Conservation (phyloP, 257 asterid genomes). For the Ocimum tenuiflorum region DNA sequence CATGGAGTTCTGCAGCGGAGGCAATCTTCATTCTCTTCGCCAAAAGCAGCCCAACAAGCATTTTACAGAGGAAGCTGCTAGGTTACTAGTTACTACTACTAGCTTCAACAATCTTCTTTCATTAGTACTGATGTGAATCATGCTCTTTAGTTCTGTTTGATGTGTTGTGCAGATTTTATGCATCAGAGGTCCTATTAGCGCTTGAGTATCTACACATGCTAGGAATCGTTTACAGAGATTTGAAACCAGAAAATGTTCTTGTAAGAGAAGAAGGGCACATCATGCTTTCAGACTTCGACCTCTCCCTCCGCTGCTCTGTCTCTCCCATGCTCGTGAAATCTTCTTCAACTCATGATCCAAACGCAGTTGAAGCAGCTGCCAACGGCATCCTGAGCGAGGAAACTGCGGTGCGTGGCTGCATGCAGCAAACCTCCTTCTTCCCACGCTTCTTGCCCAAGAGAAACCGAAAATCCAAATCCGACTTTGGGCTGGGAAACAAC, state of each 20-base stretch:
- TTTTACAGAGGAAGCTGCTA: constrained; percentile 78
- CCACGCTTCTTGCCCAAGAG: constrained; percentile 58
- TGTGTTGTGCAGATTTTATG: constrained; percentile 55
- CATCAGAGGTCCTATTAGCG: constrained; percentile 72
- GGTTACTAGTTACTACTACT: constrained; percentile 34
- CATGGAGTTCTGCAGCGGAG: constrained; percentile 95
- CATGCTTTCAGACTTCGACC: constrained; percentile 90
- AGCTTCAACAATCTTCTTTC: neutral
- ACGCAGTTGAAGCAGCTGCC: constrained; percentile 14
- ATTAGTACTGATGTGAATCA: neutral
- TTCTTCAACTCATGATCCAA: constrained; percentile 48
- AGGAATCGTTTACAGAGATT: constrained; percentile 82
- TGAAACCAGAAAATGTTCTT: constrained; percentile 84
- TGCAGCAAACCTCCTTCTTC: constrained; percentile 46
- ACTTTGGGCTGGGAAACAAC: constrained; percentile 37
- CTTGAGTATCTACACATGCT: constrained; percentile 92
- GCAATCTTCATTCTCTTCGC: constrained; percentile 83
- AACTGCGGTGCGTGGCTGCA: constrained; percentile 36
- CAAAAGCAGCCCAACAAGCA: constrained; percentile 83
- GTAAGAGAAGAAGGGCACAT: constrained; percentile 90
- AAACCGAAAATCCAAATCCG: constrained; percentile 57
- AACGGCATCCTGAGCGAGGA: constrained; percentile 31
- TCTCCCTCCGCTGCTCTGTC: constrained; percentile 88
- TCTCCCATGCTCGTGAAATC: constrained; percentile 80
- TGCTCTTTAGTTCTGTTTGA: neutral